Conservation (phyloP, 2,329 filamentous ascomycete species). For the Verticillium dahliae region DNA sequence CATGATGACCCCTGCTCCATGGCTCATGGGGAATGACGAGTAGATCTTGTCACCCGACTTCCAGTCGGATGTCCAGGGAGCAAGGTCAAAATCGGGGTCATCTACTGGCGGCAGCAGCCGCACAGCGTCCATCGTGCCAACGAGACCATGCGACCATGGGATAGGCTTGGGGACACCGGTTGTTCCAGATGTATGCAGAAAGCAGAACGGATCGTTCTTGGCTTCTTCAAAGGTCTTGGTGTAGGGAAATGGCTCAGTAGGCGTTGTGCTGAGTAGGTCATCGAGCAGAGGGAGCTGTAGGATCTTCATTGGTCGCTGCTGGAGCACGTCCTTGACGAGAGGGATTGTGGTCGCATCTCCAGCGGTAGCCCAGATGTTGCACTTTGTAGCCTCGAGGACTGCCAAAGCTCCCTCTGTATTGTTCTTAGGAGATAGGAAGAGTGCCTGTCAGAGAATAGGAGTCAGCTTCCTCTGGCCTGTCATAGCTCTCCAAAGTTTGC, state of each 20-base stretch:
- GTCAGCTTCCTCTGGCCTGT: neutral
- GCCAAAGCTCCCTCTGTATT: conserved; percentile 22
- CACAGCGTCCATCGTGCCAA: conserved; percentile 26
- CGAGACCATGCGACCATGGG: conserved; percentile 20
- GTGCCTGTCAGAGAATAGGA: conserved; percentile 13
- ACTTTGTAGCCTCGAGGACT: conserved; percentile 23
- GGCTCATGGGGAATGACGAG: conserved; percentile 26
- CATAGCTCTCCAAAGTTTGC: no score
- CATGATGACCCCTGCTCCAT: conserved; percentile 33
- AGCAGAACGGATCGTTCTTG: conserved; percentile 25
- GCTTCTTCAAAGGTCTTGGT: conserved; percentile 24
- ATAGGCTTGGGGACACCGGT: conserved; percentile 35
- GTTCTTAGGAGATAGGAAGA: conserved; percentile 27
- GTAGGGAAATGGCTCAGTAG: conserved; percentile 17
- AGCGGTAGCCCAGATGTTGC: conserved; percentile 21
- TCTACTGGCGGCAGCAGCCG: conserved; percentile 23
- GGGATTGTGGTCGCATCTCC: conserved; percentile 9
- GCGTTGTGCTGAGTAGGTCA: conserved; percentile 16
- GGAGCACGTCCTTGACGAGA: conserved; percentile 15
- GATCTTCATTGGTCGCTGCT: conserved; percentile 17
- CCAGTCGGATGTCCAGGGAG: conserved; percentile 22
- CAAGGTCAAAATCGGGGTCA: conserved; percentile 16
- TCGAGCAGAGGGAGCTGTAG: conserved; percentile 20
- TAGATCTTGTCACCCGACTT: conserved; percentile 21
- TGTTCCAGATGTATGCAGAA: conserved; percentile 34